Base-by-base conservation (phyloP, 768 basidiomycete genomes). In the Naganishia friedmannii region DNA sequence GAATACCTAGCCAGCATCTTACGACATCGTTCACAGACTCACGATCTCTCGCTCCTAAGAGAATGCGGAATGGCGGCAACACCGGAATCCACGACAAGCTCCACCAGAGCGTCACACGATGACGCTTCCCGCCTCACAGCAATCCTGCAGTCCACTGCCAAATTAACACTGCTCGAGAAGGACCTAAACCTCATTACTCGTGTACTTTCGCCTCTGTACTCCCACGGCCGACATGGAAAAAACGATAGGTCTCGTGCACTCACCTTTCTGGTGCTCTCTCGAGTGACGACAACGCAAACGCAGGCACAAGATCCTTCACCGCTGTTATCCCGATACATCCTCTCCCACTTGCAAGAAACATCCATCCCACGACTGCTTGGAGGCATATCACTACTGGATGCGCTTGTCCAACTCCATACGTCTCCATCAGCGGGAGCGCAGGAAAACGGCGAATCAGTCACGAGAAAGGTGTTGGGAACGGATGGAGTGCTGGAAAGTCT, bases 321-420 rank as follows among this genome's bases (percentile, higher is more conserved):
- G 21, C 8, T 34, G n/a, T 17, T 39, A 5, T 26, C 66, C 6
- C 26, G 26, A 2, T 57, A 56, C 39, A 68, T 68, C 54, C 34
- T 42, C 13, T 29, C 67, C 0, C 67, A 56, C 9, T 28, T 68
- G 7, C 53, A 68, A 57, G 67, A 68, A 31, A 68, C 67, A 3
- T 54, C 53, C 26, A 37, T 48, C 10, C 34, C 53, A 31, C 67
- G 34, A 2, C 39, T 68, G 0, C 53, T 68, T 29, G 4, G 26
- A 68, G 53, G 53, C 5, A 29, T 68, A 21, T 58, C 56, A 8
- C 29, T 58, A 2, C 37, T 69, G 10, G 55, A 46, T 34, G 68
- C 68, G 6, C 56, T 69, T 23, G 46, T 69, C 0, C 68, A 69
- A 34, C 42, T 69, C 17, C 57, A 69, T 63, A 63, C 39, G 2